Base-by-base conservation (phyloP, 805 yeast genomes). In the Millerozyma acaciae region DNA sequence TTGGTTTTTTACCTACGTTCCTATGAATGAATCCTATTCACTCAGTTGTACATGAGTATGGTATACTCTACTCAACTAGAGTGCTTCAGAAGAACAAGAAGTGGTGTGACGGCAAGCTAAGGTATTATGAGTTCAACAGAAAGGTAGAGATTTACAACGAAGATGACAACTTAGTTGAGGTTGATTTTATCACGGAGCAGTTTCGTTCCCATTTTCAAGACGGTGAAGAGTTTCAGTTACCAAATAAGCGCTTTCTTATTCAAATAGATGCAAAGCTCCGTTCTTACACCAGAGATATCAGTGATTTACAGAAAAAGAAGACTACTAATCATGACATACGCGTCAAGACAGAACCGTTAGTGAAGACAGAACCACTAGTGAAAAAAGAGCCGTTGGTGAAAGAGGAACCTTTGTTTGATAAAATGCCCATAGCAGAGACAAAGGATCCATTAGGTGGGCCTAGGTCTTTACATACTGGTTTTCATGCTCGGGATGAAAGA, bases 101-200 rank as follows among this genome's bases (percentile, higher is more conserved):
- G 37, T 75, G 80, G 80, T 58, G 58, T 35, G 81, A 75, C 44
- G 80, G 80, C 1, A 55, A 46, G 8, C 46, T 74, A 34, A 58
- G 60, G 35, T 61, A 55, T 47, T 75, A 68, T 47, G 65, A 63
- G 42, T 60, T 72, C 44, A 75, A 75, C 49, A 65, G 65, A 26
- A 73, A 73, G 44, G 35, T 74, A 8, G 69, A 70, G 33, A 50
- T 75, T 14, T 54, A 49, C 30, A 65, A 63, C 38, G 68, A 60
- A 10, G 57, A 57, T 15, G 53, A 51, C 15, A 48, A 52, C 20
- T 44, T 68, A 35, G 51, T 66, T 21, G 51, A 52, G 21, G 38
- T 62, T 14, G 70, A 66, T 43, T 58, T 65, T 45, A 42, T 57
- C 28, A 50, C 54, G 13, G 47, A 42, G 26, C 41, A 29, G 31